Percentiles rank a stretch among this genome's conserved stretches.
Conservation (phyloP, 257 asterid genomes). For the Nicotiana knightiana region DNA sequence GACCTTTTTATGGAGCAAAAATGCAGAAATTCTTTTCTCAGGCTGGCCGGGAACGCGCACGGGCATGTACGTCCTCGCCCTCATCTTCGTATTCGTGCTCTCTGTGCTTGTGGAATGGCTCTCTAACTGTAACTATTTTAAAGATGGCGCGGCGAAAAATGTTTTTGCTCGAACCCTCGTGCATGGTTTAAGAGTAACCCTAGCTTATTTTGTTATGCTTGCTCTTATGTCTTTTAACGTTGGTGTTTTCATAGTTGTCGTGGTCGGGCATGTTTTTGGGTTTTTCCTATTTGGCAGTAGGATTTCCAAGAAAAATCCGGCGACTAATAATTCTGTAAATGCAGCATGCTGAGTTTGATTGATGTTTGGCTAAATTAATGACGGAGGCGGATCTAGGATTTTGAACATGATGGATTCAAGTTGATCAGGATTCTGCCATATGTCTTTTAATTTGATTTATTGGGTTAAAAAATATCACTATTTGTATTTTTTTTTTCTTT, state of each 20-base stretch:
- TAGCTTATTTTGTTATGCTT: constrained; percentile 6
- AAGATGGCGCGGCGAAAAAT: neutral
- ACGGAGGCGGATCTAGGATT: too few relatives aligned
- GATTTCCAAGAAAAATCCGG: too few relatives aligned
- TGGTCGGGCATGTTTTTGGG: neutral
- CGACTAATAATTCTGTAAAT: neutral
- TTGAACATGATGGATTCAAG: too few relatives aligned
- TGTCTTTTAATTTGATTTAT: too few relatives aligned
- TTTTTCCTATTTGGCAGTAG: neutral
- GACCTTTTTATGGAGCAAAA: constrained; percentile 5
- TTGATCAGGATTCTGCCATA: too few relatives aligned
- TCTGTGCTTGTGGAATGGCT: constrained; percentile 11
- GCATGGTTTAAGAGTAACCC: neutral
- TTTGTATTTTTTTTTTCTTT: too few relatives aligned
- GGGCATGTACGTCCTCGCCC: neutral
- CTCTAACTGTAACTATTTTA: neutral
- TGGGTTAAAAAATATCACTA: too few relatives aligned
- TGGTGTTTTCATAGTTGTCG: constrained; percentile 1
- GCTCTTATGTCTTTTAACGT: constrained; percentile 5
- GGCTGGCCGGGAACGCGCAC: constrained; percentile 6
- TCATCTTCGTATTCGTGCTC: neutral
- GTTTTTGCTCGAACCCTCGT: neutral
- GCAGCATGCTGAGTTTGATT: neutral
- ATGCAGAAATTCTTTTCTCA: neutral
- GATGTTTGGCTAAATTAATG: too few relatives aligned